phyloP scores from a whole-genome alignment of 768 basidiomycete species.

The Clavaria fumosa region DNA sequence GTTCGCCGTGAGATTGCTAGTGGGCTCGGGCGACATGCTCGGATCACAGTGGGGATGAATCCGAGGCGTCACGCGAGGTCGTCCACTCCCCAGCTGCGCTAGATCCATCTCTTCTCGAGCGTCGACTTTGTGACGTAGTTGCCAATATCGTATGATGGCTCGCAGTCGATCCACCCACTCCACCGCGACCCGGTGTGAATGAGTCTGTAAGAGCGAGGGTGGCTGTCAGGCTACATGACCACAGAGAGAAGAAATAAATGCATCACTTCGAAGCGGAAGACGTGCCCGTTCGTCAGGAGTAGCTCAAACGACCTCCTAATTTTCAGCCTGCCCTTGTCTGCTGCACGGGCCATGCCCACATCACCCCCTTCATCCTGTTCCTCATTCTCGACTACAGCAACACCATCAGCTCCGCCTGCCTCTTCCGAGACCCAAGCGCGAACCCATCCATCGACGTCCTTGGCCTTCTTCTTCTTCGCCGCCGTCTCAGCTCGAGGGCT shows the following conservation, averaged over 20 bases:
- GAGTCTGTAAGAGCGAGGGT: conserved; percentile 27
- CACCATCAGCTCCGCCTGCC: conserved; percentile 28
- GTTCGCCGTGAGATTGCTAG: conserved; percentile 35
- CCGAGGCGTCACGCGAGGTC: conserved; percentile 45
- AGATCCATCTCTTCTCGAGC: conserved; percentile 72
- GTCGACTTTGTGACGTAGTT: conserved; percentile 54
- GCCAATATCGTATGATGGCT: conserved; percentile 67
- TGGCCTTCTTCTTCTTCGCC: conserved; percentile 11
- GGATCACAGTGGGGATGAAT: conserved; percentile 27
- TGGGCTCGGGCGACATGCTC: conserved; percentile 33
- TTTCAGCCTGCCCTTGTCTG: conserved; percentile 30
- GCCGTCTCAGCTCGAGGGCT: conserved; percentile 22
- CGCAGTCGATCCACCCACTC: conserved; percentile 80
- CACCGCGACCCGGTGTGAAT: conserved; percentile 46
- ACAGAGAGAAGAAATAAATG: neutral
- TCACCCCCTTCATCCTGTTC: conserved; percentile 54
- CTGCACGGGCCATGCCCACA: conserved; percentile 26
- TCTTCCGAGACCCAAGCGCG: conserved; percentile 21
- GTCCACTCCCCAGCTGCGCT: conserved; percentile 31
- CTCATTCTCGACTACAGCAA: too few relatives aligned
- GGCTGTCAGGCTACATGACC: conserved; percentile 4
- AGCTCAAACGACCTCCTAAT: conserved; percentile 69
- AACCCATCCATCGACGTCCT: conserved; percentile 20
- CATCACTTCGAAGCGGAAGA: conserved; percentile 67
- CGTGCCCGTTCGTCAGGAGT: conserved; percentile 47